Evolutionary conservation across 176 grass and related monocot genomes (phyloP).

Genomic region (Carex littledalei): DNA sequence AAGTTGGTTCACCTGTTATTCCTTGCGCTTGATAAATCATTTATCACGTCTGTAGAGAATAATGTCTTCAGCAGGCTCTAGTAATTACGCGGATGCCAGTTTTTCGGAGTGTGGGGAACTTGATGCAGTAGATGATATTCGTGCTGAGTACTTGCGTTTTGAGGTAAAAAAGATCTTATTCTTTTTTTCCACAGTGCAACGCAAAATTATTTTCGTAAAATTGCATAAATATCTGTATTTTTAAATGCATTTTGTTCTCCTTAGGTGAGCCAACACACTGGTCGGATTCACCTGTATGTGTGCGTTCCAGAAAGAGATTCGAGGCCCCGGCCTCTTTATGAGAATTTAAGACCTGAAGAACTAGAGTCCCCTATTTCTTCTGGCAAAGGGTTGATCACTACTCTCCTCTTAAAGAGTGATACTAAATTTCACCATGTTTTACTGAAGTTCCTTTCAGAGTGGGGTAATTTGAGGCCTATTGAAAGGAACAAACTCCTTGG

Average conservation of each 20-base stretch:
- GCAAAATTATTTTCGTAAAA: not conserved
- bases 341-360: conserved; percentile 95
- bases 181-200: not conserved
- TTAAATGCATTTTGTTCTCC: conserved; percentile 12
- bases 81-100: conserved; percentile 28
- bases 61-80: conserved; percentile 34
- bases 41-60: conserved; percentile 12
- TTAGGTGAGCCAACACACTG: conserved; percentile 90
- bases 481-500: conserved; percentile 70
- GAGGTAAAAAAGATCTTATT: conserved; percentile 39
- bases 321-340: conserved; percentile 73
- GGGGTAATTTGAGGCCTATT: conserved; percentile 73
- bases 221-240: conserved; percentile 10
- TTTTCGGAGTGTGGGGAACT: conserved; percentile 22
- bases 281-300: conserved; percentile 81
- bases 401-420: conserved; percentile 49
- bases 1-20: conserved; percentile 1
- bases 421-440: conserved; percentile 60
- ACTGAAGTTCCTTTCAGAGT: conserved; percentile 74
- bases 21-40: not conserved
- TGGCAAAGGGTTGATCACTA: conserved; percentile 26
- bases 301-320: conserved; percentile 73
- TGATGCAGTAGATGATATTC: conserved; percentile 39
- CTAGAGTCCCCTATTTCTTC: conserved; percentile 44
- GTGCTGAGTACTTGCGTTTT: conserved; percentile 73